These are phyloP conservation scores for Suillus subluteus DNA, from an alignment of 768 basidiomycete genomes.

Conservation along the genomic window DNA sequence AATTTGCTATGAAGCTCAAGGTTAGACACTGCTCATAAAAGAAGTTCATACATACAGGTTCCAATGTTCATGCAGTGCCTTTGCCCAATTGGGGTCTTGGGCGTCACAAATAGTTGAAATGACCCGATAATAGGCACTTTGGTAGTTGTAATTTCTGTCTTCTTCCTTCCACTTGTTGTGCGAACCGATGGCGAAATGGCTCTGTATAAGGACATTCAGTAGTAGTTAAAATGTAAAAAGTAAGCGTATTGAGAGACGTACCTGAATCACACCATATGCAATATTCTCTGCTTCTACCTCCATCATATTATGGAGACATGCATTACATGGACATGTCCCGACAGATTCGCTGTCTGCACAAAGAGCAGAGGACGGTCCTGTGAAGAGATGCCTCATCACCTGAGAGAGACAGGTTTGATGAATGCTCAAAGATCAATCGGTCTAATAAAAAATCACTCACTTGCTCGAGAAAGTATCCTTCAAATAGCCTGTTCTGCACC, in stretches of 20 bases:
- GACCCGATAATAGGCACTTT: not conserved
- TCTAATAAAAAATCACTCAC: slow-evolving; percentile 4
- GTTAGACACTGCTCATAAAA: not conserved
- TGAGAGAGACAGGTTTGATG: not conserved
- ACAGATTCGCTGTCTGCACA: not conserved
- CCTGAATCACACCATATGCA: slow-evolving; percentile 9
- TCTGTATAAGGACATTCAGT: not conserved
- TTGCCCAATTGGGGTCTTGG: slow-evolving; percentile 8
- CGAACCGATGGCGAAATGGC: not conserved
- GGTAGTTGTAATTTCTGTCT: slow-evolving; percentile 7
- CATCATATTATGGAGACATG: slow-evolving; percentile 5
- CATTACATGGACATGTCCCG: slow-evolving; percentile 5
- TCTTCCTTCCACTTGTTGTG: slow-evolving; percentile 1
- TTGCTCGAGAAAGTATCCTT: slow-evolving; percentile 5
- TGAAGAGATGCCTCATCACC: slow-evolving; percentile 8
- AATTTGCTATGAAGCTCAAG: not conserved
- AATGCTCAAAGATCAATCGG: not conserved
- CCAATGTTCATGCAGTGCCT: slow-evolving; percentile 1
- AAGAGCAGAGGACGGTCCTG: not conserved
- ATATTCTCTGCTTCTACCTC: slow-evolving; percentile 12
- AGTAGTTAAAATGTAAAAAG: not conserved
- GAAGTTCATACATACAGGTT: slow-evolving; percentile 9
- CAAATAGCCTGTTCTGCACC: slow-evolving; percentile 1
- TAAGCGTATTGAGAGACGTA: not conserved
- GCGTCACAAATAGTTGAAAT: slow-evolving; percentile 4